A percentile compares a stretch with the other conserved stretches of the same genome.
These are phyloP conservation scores for Emericellopsis terricola DNA, from an alignment of 495 filamentous ascomycete species.

Conservation along the genomic window DNA sequence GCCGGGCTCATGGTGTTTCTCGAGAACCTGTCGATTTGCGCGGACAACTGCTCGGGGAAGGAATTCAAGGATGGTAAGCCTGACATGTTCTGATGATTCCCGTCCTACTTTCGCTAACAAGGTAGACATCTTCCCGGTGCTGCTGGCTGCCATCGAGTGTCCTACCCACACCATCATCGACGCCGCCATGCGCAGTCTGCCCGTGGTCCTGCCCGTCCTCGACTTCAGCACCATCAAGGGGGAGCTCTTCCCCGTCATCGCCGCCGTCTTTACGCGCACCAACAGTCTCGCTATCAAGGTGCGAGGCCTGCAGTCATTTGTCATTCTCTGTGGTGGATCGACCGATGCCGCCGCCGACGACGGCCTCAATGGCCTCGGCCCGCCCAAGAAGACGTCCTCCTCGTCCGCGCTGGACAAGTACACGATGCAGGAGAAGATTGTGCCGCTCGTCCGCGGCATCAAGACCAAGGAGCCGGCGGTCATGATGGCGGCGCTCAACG, in stretches of 20 bases:
- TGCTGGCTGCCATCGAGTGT: slow-evolving; percentile 67
- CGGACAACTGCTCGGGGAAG: slow-evolving; percentile 65
- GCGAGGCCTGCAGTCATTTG: slow-evolving; percentile 72
- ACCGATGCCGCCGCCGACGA: slow-evolving; percentile 35
- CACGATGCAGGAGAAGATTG: slow-evolving; percentile 90
- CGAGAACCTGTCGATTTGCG: slow-evolving; percentile 58
- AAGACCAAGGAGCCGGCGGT: slow-evolving; percentile 97
- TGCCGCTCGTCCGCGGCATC: slow-evolving; percentile 77
- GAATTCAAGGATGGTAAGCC: slow-evolving; percentile 81
- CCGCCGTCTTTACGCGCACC: slow-evolving; percentile 77
- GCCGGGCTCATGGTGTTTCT: slow-evolving; percentile 79
- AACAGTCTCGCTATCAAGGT: slow-evolving; percentile 89
- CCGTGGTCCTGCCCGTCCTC: slow-evolving; percentile 56
- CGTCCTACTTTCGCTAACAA: too few relatives aligned
- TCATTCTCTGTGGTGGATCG: slow-evolving; percentile 69
- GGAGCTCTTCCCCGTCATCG: slow-evolving; percentile 82
- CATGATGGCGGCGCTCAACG: slow-evolving; percentile 82
- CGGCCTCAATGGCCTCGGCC: slow-evolving; percentile 49
- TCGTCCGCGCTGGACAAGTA: slow-evolving; percentile 82
- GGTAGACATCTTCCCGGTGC: slow-evolving; percentile 75
- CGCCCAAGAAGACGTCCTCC: slow-evolving; percentile 34
- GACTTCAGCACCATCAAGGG: slow-evolving; percentile 95
- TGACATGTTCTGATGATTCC: neutral
- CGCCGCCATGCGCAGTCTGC: slow-evolving; percentile 56
- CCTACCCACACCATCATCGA: slow-evolving; percentile 79